Percentiles rank a stretch among this genome's conserved stretches.
phyloP scores from a whole-genome alignment of 163 green algal species.

The Chlamydomonas reinhardtii region DNA sequence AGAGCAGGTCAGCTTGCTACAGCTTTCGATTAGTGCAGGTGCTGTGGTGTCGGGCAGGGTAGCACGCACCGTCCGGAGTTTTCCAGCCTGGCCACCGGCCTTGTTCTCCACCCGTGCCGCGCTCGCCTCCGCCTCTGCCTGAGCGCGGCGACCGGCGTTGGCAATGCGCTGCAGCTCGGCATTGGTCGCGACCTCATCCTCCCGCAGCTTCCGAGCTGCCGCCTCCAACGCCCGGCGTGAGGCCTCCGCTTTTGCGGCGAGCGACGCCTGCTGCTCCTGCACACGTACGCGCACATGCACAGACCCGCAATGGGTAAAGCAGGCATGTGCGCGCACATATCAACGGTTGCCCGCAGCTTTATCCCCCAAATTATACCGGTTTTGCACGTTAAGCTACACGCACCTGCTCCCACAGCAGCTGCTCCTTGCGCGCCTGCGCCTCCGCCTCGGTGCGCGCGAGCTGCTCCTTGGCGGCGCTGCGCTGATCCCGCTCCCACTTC shows the following conservation, averaged over 20 bases:
- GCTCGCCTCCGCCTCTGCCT: background rate
- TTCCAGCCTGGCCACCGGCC: background rate
- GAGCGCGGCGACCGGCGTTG: slow-evolving; percentile 46
- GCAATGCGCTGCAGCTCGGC: slow-evolving; percentile 39
- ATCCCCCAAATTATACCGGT: no score
- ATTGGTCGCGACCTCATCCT: background rate
- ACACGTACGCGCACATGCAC: no score
- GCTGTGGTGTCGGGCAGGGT: no score
- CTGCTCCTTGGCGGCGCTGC: slow-evolving; percentile 31
- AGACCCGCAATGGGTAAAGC: no score
- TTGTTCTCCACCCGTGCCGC: background rate
- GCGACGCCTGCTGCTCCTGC: no score
- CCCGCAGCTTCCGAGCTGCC: background rate
- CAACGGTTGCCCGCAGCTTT: no score
- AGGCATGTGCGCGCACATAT: no score
- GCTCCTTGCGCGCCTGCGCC: background rate
- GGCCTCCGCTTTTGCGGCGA: no score
- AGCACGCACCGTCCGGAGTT: slow-evolving; percentile 29
- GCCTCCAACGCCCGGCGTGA: background rate
- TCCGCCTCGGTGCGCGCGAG: slow-evolving; percentile 15
- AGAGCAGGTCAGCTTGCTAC: no score
- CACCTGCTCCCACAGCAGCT: no score
- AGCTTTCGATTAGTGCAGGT: no score
- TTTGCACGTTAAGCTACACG: no score
- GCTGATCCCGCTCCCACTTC: slow-evolving; percentile 47